Percentiles rank a stretch among this genome's conserved stretches.
Evolutionary conservation across 2,329 filamentous ascomycete species (phyloP).

Genomic region (Phyllosticta ampelicida): DNA sequence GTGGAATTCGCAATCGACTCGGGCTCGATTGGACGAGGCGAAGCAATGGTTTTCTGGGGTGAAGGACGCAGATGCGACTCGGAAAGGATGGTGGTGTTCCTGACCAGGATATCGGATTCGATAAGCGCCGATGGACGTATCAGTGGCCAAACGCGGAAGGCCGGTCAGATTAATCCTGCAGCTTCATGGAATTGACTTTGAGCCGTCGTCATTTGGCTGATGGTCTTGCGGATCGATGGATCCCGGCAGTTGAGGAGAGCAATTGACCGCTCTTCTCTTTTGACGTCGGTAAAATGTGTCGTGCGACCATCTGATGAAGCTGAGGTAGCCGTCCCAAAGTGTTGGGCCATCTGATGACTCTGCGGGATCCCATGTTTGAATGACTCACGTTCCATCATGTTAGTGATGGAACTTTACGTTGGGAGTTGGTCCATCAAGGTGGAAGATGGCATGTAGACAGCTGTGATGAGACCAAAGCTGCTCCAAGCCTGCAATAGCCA

Average conservation of each 20-base stretch:
- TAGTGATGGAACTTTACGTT: background rate
- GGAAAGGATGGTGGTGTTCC: background rate
- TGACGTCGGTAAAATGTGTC: background rate
- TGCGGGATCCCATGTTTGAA: background rate
- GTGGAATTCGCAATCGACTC: background rate
- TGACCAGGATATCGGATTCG: background rate
- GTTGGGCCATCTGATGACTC: background rate
- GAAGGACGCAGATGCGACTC: background rate
- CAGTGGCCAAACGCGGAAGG: background rate
- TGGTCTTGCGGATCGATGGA: background rate
- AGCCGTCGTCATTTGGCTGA: background rate
- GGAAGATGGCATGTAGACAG: background rate
- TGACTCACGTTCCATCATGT: background rate
- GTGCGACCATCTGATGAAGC: background rate
- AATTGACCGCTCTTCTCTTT: background rate
- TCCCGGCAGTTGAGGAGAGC: background rate
- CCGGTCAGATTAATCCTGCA: background rate
- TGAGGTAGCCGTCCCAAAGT: background rate
- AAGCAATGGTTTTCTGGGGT: background rate
- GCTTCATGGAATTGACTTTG: background rate
- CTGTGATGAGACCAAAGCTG: background rate
- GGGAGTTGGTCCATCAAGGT: background rate
- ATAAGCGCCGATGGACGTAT: background rate
- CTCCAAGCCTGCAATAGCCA: background rate
- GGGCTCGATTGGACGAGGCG: background rate